Conservation (phyloP, 768 basidiomycete genomes). For the Coprinopsis cinerea region DNA sequence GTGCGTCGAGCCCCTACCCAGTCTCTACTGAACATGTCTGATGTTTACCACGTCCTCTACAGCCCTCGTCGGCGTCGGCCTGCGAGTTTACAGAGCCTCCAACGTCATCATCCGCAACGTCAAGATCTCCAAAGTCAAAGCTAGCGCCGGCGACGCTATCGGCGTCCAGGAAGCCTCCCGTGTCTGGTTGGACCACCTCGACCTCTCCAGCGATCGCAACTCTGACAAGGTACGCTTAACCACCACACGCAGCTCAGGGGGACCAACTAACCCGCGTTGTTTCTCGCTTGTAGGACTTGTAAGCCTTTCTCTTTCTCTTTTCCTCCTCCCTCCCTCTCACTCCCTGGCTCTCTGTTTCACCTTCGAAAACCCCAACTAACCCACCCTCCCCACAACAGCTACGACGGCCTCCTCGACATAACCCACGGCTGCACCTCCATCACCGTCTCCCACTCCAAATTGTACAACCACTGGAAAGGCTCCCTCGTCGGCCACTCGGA, state of each 20-base stretch:
- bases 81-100: constrained; percentile 34
- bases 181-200: constrained; percentile 43
- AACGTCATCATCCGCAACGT: constrained; percentile 48
- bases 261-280: no score
- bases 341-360: no score
- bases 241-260: no score
- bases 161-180: constrained; percentile 33
- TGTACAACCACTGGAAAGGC: constrained; percentile 42
- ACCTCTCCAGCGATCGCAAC: constrained; percentile 39
- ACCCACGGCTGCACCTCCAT: constrained; percentile 40
- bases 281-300: no score
- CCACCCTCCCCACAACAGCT: no score
- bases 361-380: no score
- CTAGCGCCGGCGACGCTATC: constrained; percentile 38
- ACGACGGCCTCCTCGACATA: constrained; percentile 40
- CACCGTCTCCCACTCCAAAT: constrained; percentile 35
- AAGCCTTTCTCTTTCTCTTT: neutral
- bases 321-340: neutral
- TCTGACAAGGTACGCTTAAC: constrained; percentile 36
- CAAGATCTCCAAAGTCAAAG: constrained; percentile 43
- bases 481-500: constrained; percentile 39
- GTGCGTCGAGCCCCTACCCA: constrained; percentile 20
- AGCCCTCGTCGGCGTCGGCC: constrained; percentile 41
- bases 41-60: neutral
- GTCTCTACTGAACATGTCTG: neutral